These are phyloP conservation scores for Cyclostephanos tholiformis DNA, from an alignment of 108 stramenopile species.

Conservation along the genomic window DNA sequence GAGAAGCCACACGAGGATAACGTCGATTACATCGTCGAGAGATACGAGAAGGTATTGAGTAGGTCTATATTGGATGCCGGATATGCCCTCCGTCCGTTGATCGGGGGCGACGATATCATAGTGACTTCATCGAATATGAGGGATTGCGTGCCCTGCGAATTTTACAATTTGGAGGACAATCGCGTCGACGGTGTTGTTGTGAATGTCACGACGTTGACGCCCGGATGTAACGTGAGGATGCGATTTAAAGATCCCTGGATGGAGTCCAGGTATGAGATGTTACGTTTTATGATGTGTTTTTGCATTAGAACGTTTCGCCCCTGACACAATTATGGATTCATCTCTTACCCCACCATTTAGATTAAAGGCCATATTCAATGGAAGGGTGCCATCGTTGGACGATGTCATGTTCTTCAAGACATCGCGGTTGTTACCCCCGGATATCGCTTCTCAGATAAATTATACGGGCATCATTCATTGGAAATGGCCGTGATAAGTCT, in stretches of 20 bases:
- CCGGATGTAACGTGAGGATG: background rate
- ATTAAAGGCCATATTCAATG: conserved; percentile 2
- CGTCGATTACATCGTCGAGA: background rate
- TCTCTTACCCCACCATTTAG: background rate
- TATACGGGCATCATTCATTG: conserved; percentile 11
- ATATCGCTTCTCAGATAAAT: conserved; percentile 1
- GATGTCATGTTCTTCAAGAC: conserved; percentile 34
- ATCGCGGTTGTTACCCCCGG: conserved; percentile 18
- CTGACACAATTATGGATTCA: background rate
- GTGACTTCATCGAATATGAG: background rate
- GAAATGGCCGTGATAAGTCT: conserved; percentile 5
- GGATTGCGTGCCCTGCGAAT: conserved; percentile 5
- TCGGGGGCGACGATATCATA: background rate
- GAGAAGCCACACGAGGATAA: background rate
- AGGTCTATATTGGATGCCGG: conserved; percentile 16
- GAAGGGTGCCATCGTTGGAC: conserved; percentile 17
- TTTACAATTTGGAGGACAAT: background rate
- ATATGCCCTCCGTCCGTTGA: conserved; percentile 8
- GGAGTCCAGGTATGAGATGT: conserved; percentile 4
- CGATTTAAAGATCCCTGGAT: conserved; percentile 3
- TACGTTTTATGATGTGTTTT: background rate
- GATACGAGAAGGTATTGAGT: conserved; percentile 28
- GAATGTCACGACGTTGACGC: background rate
- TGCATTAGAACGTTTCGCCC: background rate
- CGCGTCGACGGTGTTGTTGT: background rate